Evolutionary conservation across 805 yeast species (phyloP).

Genomic region (Candida verbasci): DNA sequence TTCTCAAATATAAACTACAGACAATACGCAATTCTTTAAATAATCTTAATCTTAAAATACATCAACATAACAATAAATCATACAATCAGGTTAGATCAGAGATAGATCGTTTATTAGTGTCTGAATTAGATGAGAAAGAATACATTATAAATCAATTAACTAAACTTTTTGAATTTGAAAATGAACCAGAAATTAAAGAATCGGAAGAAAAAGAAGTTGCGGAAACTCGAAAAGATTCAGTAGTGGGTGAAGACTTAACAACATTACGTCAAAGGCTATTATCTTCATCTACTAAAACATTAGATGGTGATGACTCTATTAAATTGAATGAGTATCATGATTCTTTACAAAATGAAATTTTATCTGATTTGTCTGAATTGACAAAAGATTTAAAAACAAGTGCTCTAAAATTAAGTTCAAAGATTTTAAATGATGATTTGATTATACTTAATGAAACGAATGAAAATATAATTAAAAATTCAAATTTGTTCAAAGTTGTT

Average conservation of each 20-base stretch:
- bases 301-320: conserved; percentile 6
- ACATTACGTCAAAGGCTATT: conserved; percentile 22
- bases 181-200: background rate
- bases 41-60: background rate
- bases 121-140: conserved; percentile 16
- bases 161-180: conserved; percentile 6
- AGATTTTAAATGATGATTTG: conserved; percentile 29
- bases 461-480: conserved; percentile 30
- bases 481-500: conserved; percentile 24
- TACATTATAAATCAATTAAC: conserved; percentile 17
- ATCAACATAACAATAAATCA: conserved; percentile 9
- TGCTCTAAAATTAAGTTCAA: conserved; percentile 39
- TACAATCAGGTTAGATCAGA: conserved; percentile 9
- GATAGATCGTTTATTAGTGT: conserved; percentile 14
- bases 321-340: conserved; percentile 35
- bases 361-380: conserved; percentile 45
- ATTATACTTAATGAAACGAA: conserved; percentile 28
- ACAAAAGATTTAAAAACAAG: conserved; percentile 45
- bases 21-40: conserved; percentile 6
- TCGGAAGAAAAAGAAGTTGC: background rate
- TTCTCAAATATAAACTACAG: conserved; percentile 17
- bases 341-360: conserved; percentile 43
- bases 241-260: conserved; percentile 13
- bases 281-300: conserved; percentile 16
- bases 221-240: background rate